Percentiles rank a stretch among this genome's conserved stretches.
These are phyloP conservation scores for Torrubiellomyces zombiae DNA, from an alignment of 2,329 filamentous ascomycete species.

Conservation along the genomic window DNA sequence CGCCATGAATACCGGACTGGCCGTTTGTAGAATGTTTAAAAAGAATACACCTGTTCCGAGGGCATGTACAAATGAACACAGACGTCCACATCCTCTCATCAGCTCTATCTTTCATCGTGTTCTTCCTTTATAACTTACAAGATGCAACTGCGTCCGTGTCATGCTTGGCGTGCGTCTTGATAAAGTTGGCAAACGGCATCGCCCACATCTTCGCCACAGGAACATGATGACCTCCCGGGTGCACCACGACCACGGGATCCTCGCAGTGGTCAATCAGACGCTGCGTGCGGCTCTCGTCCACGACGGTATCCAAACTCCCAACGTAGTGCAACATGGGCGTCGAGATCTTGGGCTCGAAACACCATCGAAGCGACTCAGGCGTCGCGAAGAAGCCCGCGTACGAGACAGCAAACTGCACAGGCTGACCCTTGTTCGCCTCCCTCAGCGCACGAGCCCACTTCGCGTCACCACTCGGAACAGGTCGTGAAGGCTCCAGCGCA, in stretches of 20 bases:
- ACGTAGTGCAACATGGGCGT: conserved; percentile 73
- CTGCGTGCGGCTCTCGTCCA: conserved; percentile 58
- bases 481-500: conserved; percentile 40
- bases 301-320: conserved; percentile 73
- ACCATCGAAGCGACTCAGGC: conserved; percentile 40
- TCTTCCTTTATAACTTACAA: no score
- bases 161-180: conserved; percentile 28
- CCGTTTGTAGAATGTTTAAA: no score
- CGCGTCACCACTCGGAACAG: conserved; percentile 11
- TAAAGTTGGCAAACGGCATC: conserved; percentile 57
- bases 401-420: conserved; percentile 53
- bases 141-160: no score
- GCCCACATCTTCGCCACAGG: conserved; percentile 71
- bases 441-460: conserved; percentile 29
- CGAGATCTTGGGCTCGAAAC: conserved; percentile 54
- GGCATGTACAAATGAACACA: no score
- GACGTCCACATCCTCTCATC: no score
- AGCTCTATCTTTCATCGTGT: no score
- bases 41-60: no score
- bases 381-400: conserved; percentile 65
- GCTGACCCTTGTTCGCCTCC: conserved; percentile 27
- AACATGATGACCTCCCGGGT: conserved; percentile 83
- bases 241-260: conserved; percentile 39
- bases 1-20: no score
- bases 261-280: conserved; percentile 49